Evolutionary conservation across 23 red algal species (phyloP).

Genomic region (Gracilaria domingensis): DNA sequence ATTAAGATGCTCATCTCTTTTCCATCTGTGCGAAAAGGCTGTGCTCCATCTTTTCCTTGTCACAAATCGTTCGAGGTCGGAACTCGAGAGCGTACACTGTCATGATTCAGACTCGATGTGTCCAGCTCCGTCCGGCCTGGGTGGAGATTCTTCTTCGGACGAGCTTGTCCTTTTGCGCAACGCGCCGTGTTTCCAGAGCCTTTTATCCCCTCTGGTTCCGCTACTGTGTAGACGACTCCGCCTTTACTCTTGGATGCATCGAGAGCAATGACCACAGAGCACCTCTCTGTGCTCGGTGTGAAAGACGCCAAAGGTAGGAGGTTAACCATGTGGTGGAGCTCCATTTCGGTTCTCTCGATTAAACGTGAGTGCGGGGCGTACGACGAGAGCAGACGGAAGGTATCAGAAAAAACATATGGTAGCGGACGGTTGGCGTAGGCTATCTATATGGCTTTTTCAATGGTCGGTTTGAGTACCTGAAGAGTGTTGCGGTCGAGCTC

Average conservation of each 20-base stretch:
- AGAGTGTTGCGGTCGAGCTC: neutral
- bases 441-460: neutral
- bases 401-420: neutral
- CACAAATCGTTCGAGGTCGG: neutral
- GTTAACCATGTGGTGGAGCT: neutral
- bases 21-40: constrained; percentile 2
- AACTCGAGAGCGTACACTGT: neutral
- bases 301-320: neutral
- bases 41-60: neutral
- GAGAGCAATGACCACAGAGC: neutral
- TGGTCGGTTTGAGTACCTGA: neutral
- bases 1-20: neutral
- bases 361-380: neutral
- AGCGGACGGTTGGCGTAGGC: neutral
- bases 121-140: too few relatives aligned
- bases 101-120: too few relatives aligned
- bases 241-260: neutral
- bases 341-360: neutral
- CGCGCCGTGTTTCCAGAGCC: too few relatives aligned
- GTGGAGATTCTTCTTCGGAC: too few relatives aligned
- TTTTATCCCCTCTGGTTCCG: neutral
- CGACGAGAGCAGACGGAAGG: neutral
- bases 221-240: neutral
- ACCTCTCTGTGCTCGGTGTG: neutral
- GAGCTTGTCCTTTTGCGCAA: neutral